Conservation (phyloP, 139 green algal species). For the Tetratostichococcus sp. region DNA sequence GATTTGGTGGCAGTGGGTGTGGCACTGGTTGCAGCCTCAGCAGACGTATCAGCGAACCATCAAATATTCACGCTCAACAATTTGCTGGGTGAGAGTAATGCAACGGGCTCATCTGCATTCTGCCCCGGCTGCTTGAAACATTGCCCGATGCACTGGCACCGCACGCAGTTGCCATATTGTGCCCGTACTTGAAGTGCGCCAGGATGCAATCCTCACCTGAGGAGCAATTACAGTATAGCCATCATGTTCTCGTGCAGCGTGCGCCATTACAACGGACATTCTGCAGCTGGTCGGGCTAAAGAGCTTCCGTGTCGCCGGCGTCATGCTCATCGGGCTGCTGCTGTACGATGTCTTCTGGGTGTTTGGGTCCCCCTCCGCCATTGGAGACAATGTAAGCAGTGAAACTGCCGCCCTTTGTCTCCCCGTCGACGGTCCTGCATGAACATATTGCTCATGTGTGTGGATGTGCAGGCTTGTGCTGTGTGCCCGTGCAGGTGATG, state of each 20-base stretch:
- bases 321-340: slow-evolving; percentile 80
- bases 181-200: no score
- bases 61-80: slow-evolving; percentile 82
- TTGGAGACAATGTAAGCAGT: slow-evolving; percentile 1
- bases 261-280: slow-evolving; percentile 50
- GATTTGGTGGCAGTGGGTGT: slow-evolving; percentile 22
- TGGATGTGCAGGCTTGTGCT: slow-evolving; percentile 38
- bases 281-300: slow-evolving; percentile 65
- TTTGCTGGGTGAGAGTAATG: slow-evolving; percentile 47
- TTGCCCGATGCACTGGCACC: no score
- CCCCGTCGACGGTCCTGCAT: no score
- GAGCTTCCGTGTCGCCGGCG: slow-evolving; percentile 67
- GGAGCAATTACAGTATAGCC: background rate
- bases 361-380: slow-evolving; percentile 50
- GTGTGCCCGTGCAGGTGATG: slow-evolving; percentile 68
- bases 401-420: background rate
- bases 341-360: slow-evolving; percentile 92
- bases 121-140: no score
- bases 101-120: no score
- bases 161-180: no score
- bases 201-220: slow-evolving; percentile 3
- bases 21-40: slow-evolving; percentile 40
- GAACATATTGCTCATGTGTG: no score
- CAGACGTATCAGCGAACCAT: slow-evolving; percentile 50
- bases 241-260: slow-evolving; percentile 21